Conservation (phyloP, 176 grass and related monocot genomes). For the Ensete glaucum region DNA sequence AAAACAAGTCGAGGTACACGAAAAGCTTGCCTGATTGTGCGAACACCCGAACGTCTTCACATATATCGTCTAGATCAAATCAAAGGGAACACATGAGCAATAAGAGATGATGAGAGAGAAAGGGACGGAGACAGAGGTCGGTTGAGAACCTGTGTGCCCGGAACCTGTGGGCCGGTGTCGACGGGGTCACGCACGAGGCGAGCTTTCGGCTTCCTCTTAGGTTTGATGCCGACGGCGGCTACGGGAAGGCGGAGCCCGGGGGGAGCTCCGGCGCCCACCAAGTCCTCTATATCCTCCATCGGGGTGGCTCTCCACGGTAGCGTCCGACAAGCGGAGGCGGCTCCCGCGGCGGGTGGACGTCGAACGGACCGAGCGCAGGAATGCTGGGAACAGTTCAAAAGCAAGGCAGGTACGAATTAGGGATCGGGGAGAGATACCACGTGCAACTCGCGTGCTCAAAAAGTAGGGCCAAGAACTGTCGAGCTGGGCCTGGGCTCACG, state of each 20-base stretch:
- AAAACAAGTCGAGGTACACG: not conserved
- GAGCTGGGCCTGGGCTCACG: too few relatives aligned
- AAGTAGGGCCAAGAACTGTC: too few relatives aligned
- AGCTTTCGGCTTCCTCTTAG: conserved; percentile 45
- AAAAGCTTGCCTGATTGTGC: conserved; percentile 71
- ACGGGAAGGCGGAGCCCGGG: conserved; percentile 59
- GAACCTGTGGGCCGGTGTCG: conserved; percentile 35
- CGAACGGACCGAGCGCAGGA: too few relatives aligned
- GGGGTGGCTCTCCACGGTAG: not conserved
- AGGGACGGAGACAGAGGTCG: not conserved
- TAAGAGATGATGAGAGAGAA: not conserved
- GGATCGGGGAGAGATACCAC: too few relatives aligned
- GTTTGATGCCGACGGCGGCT: conserved; percentile 50
- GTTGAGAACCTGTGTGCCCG: conserved; percentile 54
- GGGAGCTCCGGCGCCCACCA: conserved; percentile 43
- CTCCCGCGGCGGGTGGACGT: too few relatives aligned
- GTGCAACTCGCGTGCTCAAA: too few relatives aligned
- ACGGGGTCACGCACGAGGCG: conserved; percentile 24
- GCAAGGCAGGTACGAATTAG: too few relatives aligned
- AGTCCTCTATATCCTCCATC: conserved; percentile 92
- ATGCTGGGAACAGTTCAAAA: too few relatives aligned
- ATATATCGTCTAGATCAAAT: conserved; percentile 59
- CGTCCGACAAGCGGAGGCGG: not conserved
- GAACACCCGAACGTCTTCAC: conserved; percentile 93
- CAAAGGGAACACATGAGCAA: conserved; percentile 2